phyloP scores from a whole-genome alignment of 495 filamentous ascomycete species.

The Diplogelasinospora grovesii region DNA sequence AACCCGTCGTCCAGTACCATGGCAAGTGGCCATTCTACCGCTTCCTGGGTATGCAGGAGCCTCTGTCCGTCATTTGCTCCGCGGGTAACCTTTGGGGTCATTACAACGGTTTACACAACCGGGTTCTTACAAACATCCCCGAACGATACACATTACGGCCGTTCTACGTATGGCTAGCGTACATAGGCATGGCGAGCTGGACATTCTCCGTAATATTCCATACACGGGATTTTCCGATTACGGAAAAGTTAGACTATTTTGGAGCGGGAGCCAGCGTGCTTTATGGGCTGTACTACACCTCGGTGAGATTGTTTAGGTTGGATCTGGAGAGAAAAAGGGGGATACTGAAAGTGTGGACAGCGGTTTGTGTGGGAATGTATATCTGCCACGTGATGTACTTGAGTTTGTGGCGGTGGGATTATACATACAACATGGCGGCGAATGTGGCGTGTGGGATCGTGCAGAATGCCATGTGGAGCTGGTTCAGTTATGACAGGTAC shows the following conservation, averaged over 20 bases:
- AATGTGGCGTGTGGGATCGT: conserved; percentile 79
- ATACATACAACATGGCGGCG: conserved; percentile 94
- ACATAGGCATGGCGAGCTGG: conserved; percentile 79
- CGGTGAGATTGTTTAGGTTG: conserved; percentile 73
- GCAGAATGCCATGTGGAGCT: conserved; percentile 79
- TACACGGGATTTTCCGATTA: conserved; percentile 72
- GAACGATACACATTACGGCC: conserved; percentile 63
- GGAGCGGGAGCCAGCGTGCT: conserved; percentile 85
- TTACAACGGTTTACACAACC: conserved; percentile 59
- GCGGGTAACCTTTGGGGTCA: conserved; percentile 87
- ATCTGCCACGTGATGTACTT: conserved; percentile 75
- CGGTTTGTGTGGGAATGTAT: conserved; percentile 64
- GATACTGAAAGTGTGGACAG: conserved; percentile 66
- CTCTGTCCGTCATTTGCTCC: conserved; percentile 87
- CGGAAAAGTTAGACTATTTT: conserved; percentile 95
- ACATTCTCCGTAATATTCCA: conserved; percentile 86
- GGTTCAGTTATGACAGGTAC: conserved; percentile 73
- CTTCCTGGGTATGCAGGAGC: conserved; percentile 88
- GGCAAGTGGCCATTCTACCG: conserved; percentile 99
- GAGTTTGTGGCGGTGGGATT: conserved; percentile 82
- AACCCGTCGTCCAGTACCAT: conserved; percentile 83
- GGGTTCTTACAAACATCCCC: conserved; percentile 63
- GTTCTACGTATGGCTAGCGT: conserved; percentile 78
- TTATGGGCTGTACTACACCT: conserved; percentile 81
- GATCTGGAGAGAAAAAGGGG: conserved; percentile 56